Conservation (phyloP, 2,329 filamentous ascomycete genomes). For the Verticillium nubilum region DNA sequence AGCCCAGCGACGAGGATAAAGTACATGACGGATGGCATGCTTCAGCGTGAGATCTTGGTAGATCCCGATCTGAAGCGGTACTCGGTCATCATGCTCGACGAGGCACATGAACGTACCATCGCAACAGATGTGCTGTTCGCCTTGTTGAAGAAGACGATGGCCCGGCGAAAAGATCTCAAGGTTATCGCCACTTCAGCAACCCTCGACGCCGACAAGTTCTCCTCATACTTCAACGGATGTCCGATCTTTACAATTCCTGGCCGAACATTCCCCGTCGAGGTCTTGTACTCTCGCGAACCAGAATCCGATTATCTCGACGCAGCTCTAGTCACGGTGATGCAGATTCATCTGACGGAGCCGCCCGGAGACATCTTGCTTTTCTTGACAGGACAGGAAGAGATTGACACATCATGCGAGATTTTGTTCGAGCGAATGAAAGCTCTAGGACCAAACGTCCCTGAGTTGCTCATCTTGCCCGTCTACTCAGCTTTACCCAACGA, state of each 20-base stretch:
- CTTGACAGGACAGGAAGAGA: conserved; percentile 95
- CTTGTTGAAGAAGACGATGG: conserved; percentile 86
- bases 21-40: conserved; percentile 99
- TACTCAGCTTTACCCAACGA: conserved; percentile 91
- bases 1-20: conserved; percentile 88
- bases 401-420: conserved; percentile 91
- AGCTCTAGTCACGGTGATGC: conserved; percentile 94
- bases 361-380: conserved; percentile 94
- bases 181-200: conserved; percentile 96
- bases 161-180: conserved; percentile 80
- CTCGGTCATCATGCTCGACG: conserved; percentile 96
- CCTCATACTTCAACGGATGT: conserved; percentile 89
- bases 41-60: conserved; percentile 89
- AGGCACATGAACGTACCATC: conserved; percentile 96
- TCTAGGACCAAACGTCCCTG: conserved; percentile 81
- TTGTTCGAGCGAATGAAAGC: conserved; percentile 95
- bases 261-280: conserved; percentile 89
- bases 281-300: conserved; percentile 91
- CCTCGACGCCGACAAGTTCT: conserved; percentile 95
- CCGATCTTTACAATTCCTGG: conserved; percentile 97
- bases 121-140: conserved; percentile 94
- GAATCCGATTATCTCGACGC: conserved; percentile 95
- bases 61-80: conserved; percentile 87
- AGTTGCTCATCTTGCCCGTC: conserved; percentile 90
- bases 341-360: conserved; percentile 91